These are phyloP conservation scores for Cubamyces lactineus DNA, from an alignment of 768 basidiomycete species.

Conservation along the genomic window DNA sequence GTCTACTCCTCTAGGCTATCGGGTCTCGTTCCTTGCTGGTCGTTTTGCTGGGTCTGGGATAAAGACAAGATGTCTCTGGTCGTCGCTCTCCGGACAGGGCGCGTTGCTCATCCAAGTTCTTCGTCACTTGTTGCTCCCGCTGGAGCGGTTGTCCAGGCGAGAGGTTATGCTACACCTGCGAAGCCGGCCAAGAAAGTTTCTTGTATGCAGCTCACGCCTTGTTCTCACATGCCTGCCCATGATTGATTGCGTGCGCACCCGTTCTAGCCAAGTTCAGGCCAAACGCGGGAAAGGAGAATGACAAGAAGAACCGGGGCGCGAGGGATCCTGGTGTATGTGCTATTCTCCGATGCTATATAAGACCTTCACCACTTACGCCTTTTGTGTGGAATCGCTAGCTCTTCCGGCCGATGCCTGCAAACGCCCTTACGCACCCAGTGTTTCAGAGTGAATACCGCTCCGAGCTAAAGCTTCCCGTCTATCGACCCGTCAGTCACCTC, in stretches of 20 bases:
- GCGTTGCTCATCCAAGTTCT: conserved; percentile 1
- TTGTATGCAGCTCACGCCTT: conserved; percentile 6
- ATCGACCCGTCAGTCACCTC: conserved; percentile 45
- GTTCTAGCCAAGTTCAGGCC: conserved; percentile 16
- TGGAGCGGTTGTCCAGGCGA: conserved; percentile 1
- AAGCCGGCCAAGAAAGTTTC: conserved; percentile 12
- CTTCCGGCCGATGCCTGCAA: conserved; percentile 46
- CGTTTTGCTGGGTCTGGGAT: background rate
- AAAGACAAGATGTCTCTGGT: conserved; percentile 5
- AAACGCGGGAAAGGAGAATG: conserved; percentile 6
- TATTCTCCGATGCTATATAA: background rate
- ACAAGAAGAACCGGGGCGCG: conserved; percentile 1
- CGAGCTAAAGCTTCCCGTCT: conserved; percentile 44
- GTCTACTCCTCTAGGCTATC: background rate
- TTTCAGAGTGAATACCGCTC: conserved; percentile 43
- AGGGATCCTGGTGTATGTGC: conserved; percentile 21
- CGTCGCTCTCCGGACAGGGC: conserved; percentile 5
- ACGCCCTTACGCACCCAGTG: conserved; percentile 43
- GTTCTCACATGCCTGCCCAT: background rate
- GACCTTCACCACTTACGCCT: no score
- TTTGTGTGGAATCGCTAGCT: conserved; percentile 35
- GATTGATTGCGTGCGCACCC: background rate
- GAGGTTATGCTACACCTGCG: conserved; percentile 19
- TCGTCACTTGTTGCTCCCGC: conserved; percentile 2
- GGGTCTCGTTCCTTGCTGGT: background rate